Conservation (phyloP, 192 early-diverging fungal species). For the Umbelopsis ramanniana region DNA sequence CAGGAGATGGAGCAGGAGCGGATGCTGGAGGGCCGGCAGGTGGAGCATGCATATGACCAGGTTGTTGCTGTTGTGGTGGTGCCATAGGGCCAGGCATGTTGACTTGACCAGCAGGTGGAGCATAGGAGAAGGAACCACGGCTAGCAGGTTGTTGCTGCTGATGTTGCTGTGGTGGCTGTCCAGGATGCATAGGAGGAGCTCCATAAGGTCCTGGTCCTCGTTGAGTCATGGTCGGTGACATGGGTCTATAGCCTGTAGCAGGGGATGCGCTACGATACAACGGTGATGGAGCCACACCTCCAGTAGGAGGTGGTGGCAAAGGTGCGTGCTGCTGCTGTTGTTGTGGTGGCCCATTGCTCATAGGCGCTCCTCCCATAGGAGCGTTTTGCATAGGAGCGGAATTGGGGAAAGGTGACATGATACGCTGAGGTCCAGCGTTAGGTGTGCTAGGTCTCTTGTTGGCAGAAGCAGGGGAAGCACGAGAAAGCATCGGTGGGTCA, state of each 20-base stretch:
- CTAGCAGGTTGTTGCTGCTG: conserved; percentile 21
- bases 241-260: neutral
- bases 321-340: conserved; percentile 9
- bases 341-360: conserved; percentile 10
- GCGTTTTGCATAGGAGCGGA: conserved; percentile 2
- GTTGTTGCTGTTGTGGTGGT: neutral
- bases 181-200: conserved; percentile 29
- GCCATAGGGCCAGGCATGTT: conserved; percentile 45
- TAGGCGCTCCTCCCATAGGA: conserved; percentile 13
- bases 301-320: conserved; percentile 51
- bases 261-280: neutral
- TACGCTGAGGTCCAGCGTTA: conserved; percentile 28
- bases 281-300: conserved; percentile 34
- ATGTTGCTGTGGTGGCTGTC: conserved; percentile 42
- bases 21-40: conserved; percentile 23
- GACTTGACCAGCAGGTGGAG: conserved; percentile 36
- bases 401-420: conserved; percentile 47
- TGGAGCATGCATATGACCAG: conserved; percentile 39
- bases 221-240: conserved; percentile 3
- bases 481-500: conserved; percentile 52
- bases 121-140: conserved; percentile 39
- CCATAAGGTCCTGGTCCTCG: conserved; percentile 22
- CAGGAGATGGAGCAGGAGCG: conserved; percentile 35
- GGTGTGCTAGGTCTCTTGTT: conserved; percentile 22
- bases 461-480: conserved; percentile 23